Evolutionary conservation across 805 yeast species (phyloP).

Genomic region (Debaryomyces castellii): DNA sequence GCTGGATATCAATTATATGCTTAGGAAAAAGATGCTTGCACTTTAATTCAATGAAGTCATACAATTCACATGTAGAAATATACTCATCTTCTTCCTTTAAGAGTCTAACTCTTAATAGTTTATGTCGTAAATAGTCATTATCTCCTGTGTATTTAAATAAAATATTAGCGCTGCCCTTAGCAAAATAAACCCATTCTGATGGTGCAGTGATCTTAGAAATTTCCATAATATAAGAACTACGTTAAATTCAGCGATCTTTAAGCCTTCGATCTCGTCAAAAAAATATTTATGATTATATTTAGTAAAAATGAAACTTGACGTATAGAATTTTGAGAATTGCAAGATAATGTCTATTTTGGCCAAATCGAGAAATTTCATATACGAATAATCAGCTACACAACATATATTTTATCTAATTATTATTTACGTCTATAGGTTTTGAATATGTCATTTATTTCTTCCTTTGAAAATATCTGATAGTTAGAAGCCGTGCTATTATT

Average conservation of each 20-base stretch:
- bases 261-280: neutral
- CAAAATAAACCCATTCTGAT: conserved; percentile 46
- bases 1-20: conserved; percentile 31
- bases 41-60: conserved; percentile 36
- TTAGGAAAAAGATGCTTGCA: conserved; percentile 30
- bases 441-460: conserved; percentile 13
- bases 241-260: neutral
- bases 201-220: conserved; percentile 32
- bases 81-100: conserved; percentile 33
- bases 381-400: neutral
- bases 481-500: conserved; percentile 13
- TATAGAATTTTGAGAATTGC: neutral
- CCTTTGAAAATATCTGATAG: conserved; percentile 11
- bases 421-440: conserved; percentile 1
- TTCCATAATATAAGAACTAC: conserved; percentile 23
- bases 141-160: conserved; percentile 42
- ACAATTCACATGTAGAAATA: conserved; percentile 40
- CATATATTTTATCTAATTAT: neutral
- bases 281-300: neutral
- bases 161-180: conserved; percentile 51
- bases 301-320: neutral
- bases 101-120: conserved; percentile 39
- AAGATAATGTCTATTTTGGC: neutral
- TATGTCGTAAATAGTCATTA: conserved; percentile 28
- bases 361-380: neutral